Evolutionary conservation across 352 stramenopile genomes (phyloP).

Genomic region (Bremia lactucae): DNA sequence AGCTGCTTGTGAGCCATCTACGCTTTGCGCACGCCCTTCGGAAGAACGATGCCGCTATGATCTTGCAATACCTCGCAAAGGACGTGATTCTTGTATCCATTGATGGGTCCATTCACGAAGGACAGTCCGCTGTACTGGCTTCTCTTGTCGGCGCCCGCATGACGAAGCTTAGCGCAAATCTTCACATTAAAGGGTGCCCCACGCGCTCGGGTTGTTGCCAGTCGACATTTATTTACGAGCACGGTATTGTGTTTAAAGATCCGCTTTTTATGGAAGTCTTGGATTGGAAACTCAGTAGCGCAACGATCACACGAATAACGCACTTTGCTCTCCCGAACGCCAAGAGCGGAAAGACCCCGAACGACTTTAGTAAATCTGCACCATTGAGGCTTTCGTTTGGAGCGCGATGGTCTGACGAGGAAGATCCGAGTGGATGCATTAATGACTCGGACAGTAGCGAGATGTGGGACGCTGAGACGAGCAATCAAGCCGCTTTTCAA

Average conservation of each 20-base stretch:
- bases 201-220: constrained; percentile 34
- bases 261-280: constrained; percentile 58
- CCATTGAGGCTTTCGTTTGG: constrained; percentile 21
- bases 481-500: constrained; percentile 2
- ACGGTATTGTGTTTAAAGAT: constrained; percentile 59
- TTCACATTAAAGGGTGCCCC: constrained; percentile 56
- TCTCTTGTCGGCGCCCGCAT: constrained; percentile 59
- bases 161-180: constrained; percentile 52
- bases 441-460: constrained; percentile 18
- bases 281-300: constrained; percentile 36
- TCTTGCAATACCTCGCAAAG: constrained; percentile 52
- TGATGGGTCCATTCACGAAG: constrained; percentile 34
- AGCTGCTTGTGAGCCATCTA: constrained; percentile 45
- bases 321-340: constrained; percentile 33
- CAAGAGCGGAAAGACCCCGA: constrained; percentile 25
- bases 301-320: constrained; percentile 26
- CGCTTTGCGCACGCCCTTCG: constrained; percentile 60
- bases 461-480: constrained; percentile 11
- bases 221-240: constrained; percentile 67
- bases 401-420: constrained; percentile 16
- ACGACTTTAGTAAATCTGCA: constrained; percentile 24
- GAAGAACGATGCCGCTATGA: constrained; percentile 58
- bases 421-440: constrained; percentile 20
- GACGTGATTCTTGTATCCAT: constrained; percentile 41
- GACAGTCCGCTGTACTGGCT: constrained; percentile 53